Conservation (phyloP, 2,329 filamentous ascomycete genomes). For the Fusarium sp. region DNA sequence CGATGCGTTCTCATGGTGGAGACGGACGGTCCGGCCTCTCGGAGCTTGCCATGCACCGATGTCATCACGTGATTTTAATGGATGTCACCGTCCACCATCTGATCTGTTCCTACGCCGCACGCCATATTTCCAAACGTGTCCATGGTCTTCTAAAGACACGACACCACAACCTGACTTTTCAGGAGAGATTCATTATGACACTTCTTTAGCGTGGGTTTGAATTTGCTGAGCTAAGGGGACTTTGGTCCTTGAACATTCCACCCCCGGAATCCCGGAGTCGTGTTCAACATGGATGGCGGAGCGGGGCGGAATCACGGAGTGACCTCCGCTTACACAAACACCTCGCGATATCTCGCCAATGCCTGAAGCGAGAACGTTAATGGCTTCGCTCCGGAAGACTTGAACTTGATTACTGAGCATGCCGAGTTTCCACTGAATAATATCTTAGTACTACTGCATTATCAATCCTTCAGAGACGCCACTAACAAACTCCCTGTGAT, state of each 20-base stretch:
- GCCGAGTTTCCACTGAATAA: neutral
- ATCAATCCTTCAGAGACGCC: neutral
- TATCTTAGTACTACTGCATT: neutral
- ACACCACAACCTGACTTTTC: neutral
- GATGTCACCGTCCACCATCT: neutral
- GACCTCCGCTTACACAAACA: neutral
- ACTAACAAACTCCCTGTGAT: neutral
- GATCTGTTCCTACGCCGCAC: neutral
- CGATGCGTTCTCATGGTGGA: conserved; percentile 22
- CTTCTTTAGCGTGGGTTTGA: neutral
- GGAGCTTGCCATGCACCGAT: conserved; percentile 33
- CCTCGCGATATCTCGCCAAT: neutral
- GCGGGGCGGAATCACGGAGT: neutral
- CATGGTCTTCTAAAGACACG: conserved; percentile 20
- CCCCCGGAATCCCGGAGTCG: neutral
- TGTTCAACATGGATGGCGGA: neutral
- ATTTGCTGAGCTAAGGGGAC: neutral
- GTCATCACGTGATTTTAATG: conserved; percentile 29
- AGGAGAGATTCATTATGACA: neutral
- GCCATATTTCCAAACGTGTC: conserved; percentile 25
- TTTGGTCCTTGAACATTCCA: neutral
- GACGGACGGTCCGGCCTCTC: conserved; percentile 26
- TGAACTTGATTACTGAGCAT: neutral
- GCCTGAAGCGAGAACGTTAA: neutral
- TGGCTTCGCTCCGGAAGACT: neutral